Evolutionary conservation across 2,329 filamentous ascomycete genomes (phyloP).

Genomic region (Arthrobotrys sphaeroides): DNA sequence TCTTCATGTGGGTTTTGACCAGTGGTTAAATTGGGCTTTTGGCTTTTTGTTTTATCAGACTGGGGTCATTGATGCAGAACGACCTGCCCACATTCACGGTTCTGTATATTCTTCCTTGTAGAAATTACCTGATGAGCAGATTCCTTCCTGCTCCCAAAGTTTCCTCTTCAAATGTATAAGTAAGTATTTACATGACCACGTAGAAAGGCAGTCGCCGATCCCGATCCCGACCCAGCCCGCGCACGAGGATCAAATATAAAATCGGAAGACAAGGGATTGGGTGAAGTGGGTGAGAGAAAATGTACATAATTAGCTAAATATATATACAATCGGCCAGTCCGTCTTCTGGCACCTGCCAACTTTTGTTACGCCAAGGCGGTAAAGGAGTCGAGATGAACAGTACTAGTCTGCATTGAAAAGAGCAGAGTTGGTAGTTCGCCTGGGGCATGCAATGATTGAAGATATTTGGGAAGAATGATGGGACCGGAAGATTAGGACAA

Average conservation of each 20-base stretch:
- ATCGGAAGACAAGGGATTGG: too few species aligned
- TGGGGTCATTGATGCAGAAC: not conserved
- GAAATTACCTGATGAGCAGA: not conserved
- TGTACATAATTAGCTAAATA: conserved; percentile 44
- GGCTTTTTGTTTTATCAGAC: not conserved
- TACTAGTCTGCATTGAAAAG: not conserved
- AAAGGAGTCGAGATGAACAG: conserved; percentile 36
- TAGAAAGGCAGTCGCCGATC: not conserved
- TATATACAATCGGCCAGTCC: conserved; percentile 40
- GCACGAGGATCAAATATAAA: not conserved
- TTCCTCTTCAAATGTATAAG: conserved; percentile 8
- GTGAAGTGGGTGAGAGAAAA: too few species aligned
- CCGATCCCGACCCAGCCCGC: not conserved
- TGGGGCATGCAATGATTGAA: not conserved
- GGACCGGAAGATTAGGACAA: not conserved
- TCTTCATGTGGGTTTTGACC: conserved; percentile 89
- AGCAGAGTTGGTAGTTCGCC: conserved; percentile 25
- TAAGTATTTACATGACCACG: conserved; percentile 38
- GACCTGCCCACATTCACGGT: not conserved
- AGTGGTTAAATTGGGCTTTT: conserved; percentile 59
- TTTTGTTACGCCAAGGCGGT: not conserved
- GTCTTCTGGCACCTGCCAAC: not conserved
- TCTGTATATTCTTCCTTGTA: not conserved
- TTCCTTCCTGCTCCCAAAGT: not conserved
- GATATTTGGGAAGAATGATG: not conserved